Evolutionary conservation across 257 asterid genomes (phyloP), one percentile per base, ranked within the genome.

Genomic region (Solanum tarijense): DNA sequence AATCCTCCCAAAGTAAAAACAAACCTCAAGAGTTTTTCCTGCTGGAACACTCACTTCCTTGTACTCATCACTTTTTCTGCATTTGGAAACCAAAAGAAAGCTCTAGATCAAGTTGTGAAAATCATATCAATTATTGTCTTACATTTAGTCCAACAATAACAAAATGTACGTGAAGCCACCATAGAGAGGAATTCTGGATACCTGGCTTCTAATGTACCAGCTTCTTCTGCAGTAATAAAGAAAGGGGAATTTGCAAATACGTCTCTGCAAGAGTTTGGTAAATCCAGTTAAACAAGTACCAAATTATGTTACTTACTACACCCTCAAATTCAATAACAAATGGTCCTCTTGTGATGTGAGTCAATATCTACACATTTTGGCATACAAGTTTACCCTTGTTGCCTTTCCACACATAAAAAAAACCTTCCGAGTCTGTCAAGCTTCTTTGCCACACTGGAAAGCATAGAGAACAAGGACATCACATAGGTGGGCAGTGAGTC

Each of bases 211-310:
- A 92, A 88, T 85, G 96, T 89, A 90, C 98, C 99, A 87, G 98
- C 95, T 88, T 95, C 98, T 88, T 95, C 98, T 21, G 99, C 99
- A 62, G 92, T 89, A 87, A 97, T 96, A 88, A 97, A 92, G 90
- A 97, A 97, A 36, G 99, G 99, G 86, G 99, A 93, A 89, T 97
- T 97, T 41, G 94, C 87, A 91, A 97, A 94, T 84, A 97, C 94
- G 83, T 93, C 98, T 92, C 99, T 97, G 96, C 83, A 88, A 88
- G 88, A 90, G 83, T 89, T 84, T 86, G 76, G 48, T 89, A 39
- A 87, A 79, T 48, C 82, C 32, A 74, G 32, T 48, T 55, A 72
- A 86, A 86, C 18, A 48, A 13, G 74, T 87, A 41, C 73, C 76
- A 43, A 46, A 85, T 29, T 46, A 82, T 82, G 34, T 11, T 8